Evolutionary conservation across 2,329 filamentous ascomycete species (phyloP), one percentile per base, ranked within the genome.

Genomic region (Penicillium aurantiogriseum): DNA sequence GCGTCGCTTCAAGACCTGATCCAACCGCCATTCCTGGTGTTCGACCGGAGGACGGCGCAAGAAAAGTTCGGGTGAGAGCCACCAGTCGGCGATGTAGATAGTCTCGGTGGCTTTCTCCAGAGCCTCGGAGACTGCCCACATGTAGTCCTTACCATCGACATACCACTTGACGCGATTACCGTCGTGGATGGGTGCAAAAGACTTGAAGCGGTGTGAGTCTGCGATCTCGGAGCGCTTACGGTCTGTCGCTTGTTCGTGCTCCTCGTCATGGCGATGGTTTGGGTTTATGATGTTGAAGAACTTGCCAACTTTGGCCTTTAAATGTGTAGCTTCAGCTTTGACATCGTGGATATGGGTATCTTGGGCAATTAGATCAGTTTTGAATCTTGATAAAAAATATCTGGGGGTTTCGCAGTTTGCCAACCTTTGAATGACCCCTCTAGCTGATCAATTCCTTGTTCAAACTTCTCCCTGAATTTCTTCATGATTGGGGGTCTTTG

Each of bases 61-160:
- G 76, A 75, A 96, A 29, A 97, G 79, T 76, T 96, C 92, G 1
- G 92, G 94, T 4, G 90, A 95, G 15, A 97, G 79, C 94, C 94
- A 97, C 94, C 93, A 99, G 70, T 97, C 94, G 58, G 83, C 89
- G 64, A 99, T 95, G 75, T 97, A 99, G 66, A 99, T 97, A 45
- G 89, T 88, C 76, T 97, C 93, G 69, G 89, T 89, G 38, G 94
- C 94, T 58, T 87, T 83, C 62, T 97, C 92, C n/a, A 97, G 81
- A 0, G 92, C 93, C 35, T 88, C 86, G 0, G 92, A 95, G 11
- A 99, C 92, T 19, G 94, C 88, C 88, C 92, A 96, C 74, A 94
- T 95, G 75, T 99, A 99, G 76, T 97, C 90, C 60, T 92, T 83
- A 3, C 92, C 94, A 71, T 97, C 94, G 11, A 97, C 91, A 76